phyloP scores from a whole-genome alignment of 2,329 filamentous ascomycete species.

The Cordyceps fumosorosea region DNA sequence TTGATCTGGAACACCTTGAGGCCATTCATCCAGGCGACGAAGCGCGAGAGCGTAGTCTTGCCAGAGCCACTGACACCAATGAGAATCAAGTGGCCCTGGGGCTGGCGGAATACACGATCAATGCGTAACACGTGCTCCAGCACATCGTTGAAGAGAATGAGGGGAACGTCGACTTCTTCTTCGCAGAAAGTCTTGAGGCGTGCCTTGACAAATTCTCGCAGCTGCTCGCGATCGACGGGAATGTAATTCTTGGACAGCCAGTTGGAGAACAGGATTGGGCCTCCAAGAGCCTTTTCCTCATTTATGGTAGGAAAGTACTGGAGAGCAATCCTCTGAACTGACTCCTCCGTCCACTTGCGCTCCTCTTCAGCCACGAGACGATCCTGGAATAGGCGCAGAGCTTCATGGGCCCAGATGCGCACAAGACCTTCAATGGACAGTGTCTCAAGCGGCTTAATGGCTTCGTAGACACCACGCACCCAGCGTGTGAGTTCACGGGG shows the following conservation, averaged over 20 bases:
- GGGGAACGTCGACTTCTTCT: constrained; percentile 95
- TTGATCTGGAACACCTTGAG: constrained; percentile 99
- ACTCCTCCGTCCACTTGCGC: constrained; percentile 88
- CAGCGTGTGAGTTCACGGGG: constrained; percentile 96
- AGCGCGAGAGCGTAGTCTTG: constrained; percentile 95
- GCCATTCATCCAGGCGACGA: constrained; percentile 99
- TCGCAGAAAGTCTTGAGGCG: constrained; percentile 97
- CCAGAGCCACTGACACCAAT: constrained; percentile 98
- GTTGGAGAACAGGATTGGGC: constrained; percentile 96
- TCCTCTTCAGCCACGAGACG: constrained; percentile 92
- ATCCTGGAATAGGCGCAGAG: constrained; percentile 92
- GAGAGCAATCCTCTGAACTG: constrained; percentile 76
- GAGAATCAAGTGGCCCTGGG: constrained; percentile 94
- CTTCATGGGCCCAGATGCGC: constrained; percentile 97
- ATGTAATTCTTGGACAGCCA: constrained; percentile 99
- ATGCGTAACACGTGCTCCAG: constrained; percentile 97
- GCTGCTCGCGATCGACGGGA: constrained; percentile 87
- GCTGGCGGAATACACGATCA: constrained; percentile 96
- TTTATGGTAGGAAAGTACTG: constrained; percentile 96
- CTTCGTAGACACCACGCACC: constrained; percentile 96
- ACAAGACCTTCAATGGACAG: constrained; percentile 86
- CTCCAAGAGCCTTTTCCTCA: constrained; percentile 78
- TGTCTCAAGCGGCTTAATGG: constrained; percentile 83
- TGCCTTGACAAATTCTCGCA: constrained; percentile 96
- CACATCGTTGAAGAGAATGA: constrained; percentile 99